Evolutionary conservation across 805 yeast genomes (phyloP), one percentile per base, ranked within the genome.

Genomic region (Nakazawaea wyomingensis): DNA sequence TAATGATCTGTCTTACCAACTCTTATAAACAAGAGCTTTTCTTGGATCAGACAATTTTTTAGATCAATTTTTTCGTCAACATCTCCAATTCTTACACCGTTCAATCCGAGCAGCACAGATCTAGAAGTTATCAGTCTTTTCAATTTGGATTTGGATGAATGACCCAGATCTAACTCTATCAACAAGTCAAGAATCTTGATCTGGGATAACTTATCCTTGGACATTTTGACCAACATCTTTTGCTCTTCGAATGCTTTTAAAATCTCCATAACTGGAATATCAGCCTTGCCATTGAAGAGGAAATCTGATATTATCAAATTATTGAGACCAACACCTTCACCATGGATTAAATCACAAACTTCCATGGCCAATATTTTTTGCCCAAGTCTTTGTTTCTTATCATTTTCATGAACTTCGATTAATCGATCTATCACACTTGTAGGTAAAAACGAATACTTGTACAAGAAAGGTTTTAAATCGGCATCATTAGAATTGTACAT

Each of bases 291-390:
- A 46, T 57, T 39, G 60, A 80, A 89, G 31, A 89, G 57, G 41
- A 85, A 72, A 5, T 80, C 73, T 13, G 95, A 81, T 13, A 86
- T 72, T 18, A 73, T 65, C 17, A 78, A 76, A 51, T 93, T 85
- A 30, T 78, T 74, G 20, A 73, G 68, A 3, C 96, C 90, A 8
- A 72, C 71, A 4, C 89, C 91, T 7, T 68, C 70, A 0, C 98
- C 98, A 61, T 90, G 96, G 33, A 93, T 71, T 54, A 93, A 68
- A 54, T 88, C 95, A 5, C 91, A 84, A 37, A 90, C 85, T 56
- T 91, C 96, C 28, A 76, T 63, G 0, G 98, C 98, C 24, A 93
- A 70, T 0, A 80, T 58, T 36, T 78, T 69, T 62, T 93, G 98
- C 0, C 90, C 97, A 11, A 69, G 50, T 43, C 96, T 72, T 22